phyloP scores from a whole-genome alignment of 495 filamentous ascomycete species.

The Sordaria brevicollis region DNA sequence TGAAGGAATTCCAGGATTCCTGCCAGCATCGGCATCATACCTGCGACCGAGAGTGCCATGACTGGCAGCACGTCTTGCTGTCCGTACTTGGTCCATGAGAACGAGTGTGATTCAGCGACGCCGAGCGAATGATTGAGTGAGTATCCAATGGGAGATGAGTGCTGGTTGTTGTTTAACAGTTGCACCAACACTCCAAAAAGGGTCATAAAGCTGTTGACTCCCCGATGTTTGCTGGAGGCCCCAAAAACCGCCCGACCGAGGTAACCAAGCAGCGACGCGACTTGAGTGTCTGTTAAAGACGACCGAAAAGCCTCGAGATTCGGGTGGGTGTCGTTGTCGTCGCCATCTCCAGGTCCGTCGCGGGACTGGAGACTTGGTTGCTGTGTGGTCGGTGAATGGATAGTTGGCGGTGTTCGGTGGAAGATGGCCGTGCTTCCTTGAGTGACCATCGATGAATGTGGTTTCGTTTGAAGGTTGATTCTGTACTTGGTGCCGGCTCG shows the following conservation, averaged over 20 bases:
- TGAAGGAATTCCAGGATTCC: background rate
- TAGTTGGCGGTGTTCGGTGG: background rate
- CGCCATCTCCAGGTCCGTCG: background rate
- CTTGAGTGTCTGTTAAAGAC: background rate
- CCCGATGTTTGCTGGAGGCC: background rate
- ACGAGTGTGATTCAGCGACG: background rate
- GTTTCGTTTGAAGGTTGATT: background rate
- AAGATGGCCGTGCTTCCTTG: background rate
- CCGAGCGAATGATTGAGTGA: background rate
- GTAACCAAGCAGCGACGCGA: background rate
- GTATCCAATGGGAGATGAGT: background rate
- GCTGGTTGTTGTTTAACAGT: background rate
- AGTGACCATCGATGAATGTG: background rate
- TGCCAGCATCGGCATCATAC: slow-evolving; percentile 18
- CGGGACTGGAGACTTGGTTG: background rate
- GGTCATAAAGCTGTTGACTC: background rate
- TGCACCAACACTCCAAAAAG: slow-evolving; percentile 1
- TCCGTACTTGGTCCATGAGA: slow-evolving; percentile 27
- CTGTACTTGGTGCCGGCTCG: background rate
- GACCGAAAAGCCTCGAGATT: background rate
- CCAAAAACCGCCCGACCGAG: background rate
- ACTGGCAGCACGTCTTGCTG: slow-evolving; percentile 28
- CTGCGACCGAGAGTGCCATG: slow-evolving; percentile 30
- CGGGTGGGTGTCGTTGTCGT: background rate
- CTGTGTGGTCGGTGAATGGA: background rate